Percentiles rank a stretch among this genome's conserved stretches.
phyloP scores from a whole-genome alignment of 495 filamentous ascomycete genomes.

The Penicillium canescens region DNA sequence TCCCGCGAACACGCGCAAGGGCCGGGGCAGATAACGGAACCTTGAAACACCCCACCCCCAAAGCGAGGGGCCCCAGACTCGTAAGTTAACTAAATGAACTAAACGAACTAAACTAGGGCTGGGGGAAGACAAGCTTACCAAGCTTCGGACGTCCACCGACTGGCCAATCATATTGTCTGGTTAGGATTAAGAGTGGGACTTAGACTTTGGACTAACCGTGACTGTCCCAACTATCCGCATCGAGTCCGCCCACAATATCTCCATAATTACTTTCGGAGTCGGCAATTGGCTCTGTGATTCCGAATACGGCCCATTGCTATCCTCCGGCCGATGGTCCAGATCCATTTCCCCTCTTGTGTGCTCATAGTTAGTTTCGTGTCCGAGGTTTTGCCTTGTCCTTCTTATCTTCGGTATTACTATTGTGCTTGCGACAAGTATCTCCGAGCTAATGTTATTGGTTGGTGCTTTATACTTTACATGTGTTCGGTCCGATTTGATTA shows the following conservation, averaged over 20 bases:
- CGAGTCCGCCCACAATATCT: neutral
- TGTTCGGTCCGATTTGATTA: no score
- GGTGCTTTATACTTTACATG: no score
- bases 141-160: neutral
- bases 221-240: no score
- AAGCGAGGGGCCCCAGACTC: conserved; percentile 4
- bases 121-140: conserved; percentile 4
- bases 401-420: no score
- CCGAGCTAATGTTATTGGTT: no score
- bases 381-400: no score
- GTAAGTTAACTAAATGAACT: no score
- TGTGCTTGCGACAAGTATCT: no score
- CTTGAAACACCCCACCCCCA: neutral
- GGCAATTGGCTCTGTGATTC: neutral
- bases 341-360: neutral
- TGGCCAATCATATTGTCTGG: neutral
- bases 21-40: neutral
- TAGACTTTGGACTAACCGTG: neutral
- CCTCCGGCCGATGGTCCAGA: neutral
- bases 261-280: neutral
- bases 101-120: neutral
- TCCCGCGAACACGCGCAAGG: neutral
- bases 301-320: neutral
- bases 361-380: no score
- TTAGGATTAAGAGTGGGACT: neutral